Evolutionary conservation across 306 rosid species (phyloP).

Genomic region (Mimosa pudica): DNA sequence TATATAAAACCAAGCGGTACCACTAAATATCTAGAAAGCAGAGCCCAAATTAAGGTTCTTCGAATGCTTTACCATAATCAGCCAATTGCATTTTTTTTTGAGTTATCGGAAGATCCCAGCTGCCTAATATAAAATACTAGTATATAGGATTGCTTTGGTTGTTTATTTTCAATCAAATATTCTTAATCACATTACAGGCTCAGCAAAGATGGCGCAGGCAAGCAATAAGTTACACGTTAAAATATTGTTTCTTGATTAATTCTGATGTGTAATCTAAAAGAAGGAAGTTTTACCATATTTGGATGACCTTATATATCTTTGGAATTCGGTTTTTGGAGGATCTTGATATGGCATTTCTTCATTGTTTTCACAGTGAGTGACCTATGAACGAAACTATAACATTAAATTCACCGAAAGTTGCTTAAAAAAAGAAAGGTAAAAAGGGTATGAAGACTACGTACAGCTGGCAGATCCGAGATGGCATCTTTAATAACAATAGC

Average conservation of each 20-base stretch:
- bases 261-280: conserved; percentile 23
- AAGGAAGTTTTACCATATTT: conserved; percentile 57
- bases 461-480: conserved; percentile 92
- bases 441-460: conserved; percentile 35
- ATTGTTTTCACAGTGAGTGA: conserved; percentile 54
- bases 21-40: neutral
- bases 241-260: conserved; percentile 5
- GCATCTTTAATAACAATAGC: conserved; percentile 82
- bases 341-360: conserved; percentile 62
- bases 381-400: conserved; percentile 43
- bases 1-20: neutral
- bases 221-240: neutral
- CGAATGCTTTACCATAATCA: neutral
- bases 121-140: neutral
- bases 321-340: conserved; percentile 89
- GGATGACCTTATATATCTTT: conserved; percentile 81
- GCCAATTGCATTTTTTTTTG: neutral
- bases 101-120: neutral
- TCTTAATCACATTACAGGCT: too few species aligned
- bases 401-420: conserved; percentile 31
- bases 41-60: neutral
- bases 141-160: too few species aligned
- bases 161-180: too few species aligned
- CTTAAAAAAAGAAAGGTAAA: conserved; percentile 21
- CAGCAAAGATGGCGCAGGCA: too few species aligned